Evolutionary conservation across 306 rosid species (phyloP).

Genomic region (Hippophae rhamnoides): DNA sequence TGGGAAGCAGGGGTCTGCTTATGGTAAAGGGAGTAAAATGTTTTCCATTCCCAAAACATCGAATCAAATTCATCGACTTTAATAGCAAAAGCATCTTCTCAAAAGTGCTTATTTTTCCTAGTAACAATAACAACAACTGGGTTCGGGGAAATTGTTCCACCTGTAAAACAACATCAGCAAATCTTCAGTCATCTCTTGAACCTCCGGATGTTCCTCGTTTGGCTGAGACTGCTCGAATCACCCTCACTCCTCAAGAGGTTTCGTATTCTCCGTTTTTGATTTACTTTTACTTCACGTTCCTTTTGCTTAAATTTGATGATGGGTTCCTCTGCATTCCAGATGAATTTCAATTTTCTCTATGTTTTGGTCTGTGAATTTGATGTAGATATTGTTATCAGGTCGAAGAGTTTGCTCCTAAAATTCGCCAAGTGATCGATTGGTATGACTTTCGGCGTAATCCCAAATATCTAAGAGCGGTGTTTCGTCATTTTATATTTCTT

Average conservation of each 20-base stretch:
- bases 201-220: slow-evolving; percentile 59
- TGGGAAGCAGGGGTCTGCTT: slow-evolving; percentile 29
- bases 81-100: slow-evolving; percentile 8
- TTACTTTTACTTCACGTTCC: too few relatives aligned
- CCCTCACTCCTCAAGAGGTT: slow-evolving; percentile 49
- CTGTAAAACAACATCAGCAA: slow-evolving; percentile 13
- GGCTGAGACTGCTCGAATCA: slow-evolving; percentile 71
- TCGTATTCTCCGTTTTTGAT: not conserved
- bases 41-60: too few relatives aligned
- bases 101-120: not conserved
- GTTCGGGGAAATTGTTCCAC: not conserved
- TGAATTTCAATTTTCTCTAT: not conserved
- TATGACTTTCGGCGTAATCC: slow-evolving; percentile 6
- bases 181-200: slow-evolving; percentile 34
- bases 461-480: too few relatives aligned
- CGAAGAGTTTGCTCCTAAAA: slow-evolving; percentile 71
- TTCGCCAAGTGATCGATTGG: slow-evolving; percentile 73
- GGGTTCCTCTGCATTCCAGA: not conserved
- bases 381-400: slow-evolving; percentile 22
- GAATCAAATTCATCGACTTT: slow-evolving; percentile 1
- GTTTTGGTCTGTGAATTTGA: not conserved
- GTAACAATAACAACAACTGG: not conserved
- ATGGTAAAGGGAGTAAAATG: not conserved
- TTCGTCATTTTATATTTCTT: too few relatives aligned
- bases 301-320: too few relatives aligned